Evolutionary conservation across 2,329 filamentous ascomycete genomes (phyloP), one percentile per base, ranked within the genome.

Genomic region (Xylariaceae sp.): DNA sequence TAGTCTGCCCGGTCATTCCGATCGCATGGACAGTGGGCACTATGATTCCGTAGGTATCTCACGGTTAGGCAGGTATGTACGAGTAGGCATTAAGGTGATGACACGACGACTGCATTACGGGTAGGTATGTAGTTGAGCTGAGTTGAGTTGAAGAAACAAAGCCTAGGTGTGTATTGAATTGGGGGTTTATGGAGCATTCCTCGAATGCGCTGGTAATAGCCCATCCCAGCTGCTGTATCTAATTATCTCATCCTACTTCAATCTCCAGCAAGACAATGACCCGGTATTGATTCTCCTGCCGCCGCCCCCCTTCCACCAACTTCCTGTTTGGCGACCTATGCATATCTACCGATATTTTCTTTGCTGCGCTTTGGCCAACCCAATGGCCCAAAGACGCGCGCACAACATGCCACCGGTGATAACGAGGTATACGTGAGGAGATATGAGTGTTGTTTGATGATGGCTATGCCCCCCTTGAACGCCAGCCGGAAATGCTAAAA

Each of bases 401-500:
- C 56, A 62, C 55, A 57, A 63, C 57, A 59, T 54, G 51, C 59
- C 59, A 48, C 61, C 56, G 17, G 15, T 57, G 51, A 63, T 63
- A 59, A 54, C 53, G 49, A 63, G 59, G 59, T 63, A 63, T 61
- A 59, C 49, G 51, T 50, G 51, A 61, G 30, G 51, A 61, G 30
- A 59, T 53, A 55, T 30, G 56, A 45, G 53, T 51, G 13, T 15
- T 41, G 37, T 10, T 30, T 4, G 34, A 51, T 63, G 44, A 62
- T 18, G 61, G 57, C 49, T 53, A 51, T 63, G 61, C 53, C 39
- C 56, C 23, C 56, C 61, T 48, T 55, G 54, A 61, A 63, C 61
- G 61, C 61, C 61, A 56, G 44, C 55, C 56, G 53, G 59, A 63
- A 63, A 57, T 59, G 59, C 56, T 55, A 55, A 57, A 61, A 53